These are phyloP conservation scores for Penicillium coffeae DNA, from an alignment of 495 filamentous ascomycete genomes.

Conservation along the genomic window DNA sequence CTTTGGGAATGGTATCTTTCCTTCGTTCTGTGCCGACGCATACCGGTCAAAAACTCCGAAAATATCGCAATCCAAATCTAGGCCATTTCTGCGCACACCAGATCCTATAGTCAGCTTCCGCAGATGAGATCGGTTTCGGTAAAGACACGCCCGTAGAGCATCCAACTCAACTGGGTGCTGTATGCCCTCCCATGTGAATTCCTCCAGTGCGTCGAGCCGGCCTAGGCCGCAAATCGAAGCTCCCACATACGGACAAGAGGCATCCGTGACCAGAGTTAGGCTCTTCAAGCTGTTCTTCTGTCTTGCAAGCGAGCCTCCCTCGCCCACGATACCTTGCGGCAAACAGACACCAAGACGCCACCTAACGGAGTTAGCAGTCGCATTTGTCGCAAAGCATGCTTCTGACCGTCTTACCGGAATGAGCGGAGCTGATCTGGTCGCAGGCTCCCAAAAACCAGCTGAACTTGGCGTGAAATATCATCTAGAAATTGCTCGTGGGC, in stretches of 20 bases:
- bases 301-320: constrained; percentile 1
- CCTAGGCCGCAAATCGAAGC: constrained; percentile 1
- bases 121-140: constrained; percentile 1
- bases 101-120: constrained; percentile 5
- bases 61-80: background rate
- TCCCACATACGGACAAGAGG: constrained; percentile 8
- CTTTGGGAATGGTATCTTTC: too few relatives aligned
- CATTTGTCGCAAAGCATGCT: background rate
- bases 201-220: background rate
- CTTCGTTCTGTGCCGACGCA: too few relatives aligned
- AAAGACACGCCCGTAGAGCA: constrained; percentile 3
- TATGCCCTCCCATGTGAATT: constrained; percentile 11
- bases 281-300: constrained; percentile 1
- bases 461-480: constrained; percentile 6
- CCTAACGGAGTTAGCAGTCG: constrained; percentile 1
- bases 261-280: constrained; percentile 11
- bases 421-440: constrained; percentile 2
- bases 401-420: background rate
- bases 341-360: constrained; percentile 13
- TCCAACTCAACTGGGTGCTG: constrained; percentile 9
- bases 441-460: background rate
- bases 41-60: background rate
- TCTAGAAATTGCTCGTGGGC: constrained; percentile 11
- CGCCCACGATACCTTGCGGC: constrained; percentile 6
- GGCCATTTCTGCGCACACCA: background rate